These are phyloP conservation scores for Fragilaria crotonensis DNA, from an alignment of 108 stramenopile genomes.

Conservation along the genomic window DNA sequence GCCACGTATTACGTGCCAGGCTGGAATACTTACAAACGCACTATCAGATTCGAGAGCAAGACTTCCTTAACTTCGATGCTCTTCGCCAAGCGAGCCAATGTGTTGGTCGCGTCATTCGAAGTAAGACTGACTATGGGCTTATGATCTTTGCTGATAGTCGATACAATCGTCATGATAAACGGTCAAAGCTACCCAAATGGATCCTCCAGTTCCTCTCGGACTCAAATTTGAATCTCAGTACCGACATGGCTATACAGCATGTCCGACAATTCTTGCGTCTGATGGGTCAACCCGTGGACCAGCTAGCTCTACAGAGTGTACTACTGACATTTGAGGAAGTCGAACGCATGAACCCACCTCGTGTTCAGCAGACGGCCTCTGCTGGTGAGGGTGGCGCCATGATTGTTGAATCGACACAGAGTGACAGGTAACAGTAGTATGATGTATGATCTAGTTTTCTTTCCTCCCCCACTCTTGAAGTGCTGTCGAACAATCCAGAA, in stretches of 20 bases:
- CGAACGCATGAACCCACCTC: conserved; percentile 45
- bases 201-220: conserved; percentile 90
- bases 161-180: conserved; percentile 94
- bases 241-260: conserved; percentile 82
- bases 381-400: conserved; percentile 44
- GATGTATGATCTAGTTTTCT: conserved; percentile 14
- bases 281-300: conserved; percentile 96
- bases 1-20: conserved; percentile 90
- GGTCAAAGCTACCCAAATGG: conserved; percentile 95
- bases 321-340: conserved; percentile 77
- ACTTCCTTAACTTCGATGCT: conserved; percentile 97
- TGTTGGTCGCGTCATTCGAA: conserved; percentile 92
- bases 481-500: conserved; percentile 64
- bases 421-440: background rate
- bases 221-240: conserved; percentile 85
- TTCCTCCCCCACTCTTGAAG: conserved; percentile 73
- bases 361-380: background rate
- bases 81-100: conserved; percentile 91
- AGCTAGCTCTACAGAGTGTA: conserved; percentile 76
- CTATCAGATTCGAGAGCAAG: conserved; percentile 90
- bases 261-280: conserved; percentile 77
- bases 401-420: conserved; percentile 17
- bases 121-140: conserved; percentile 94
- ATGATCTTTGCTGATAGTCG: conserved; percentile 93
- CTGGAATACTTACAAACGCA: conserved; percentile 93